Percentiles rank a stretch among this genome's conserved stretches.
These are phyloP conservation scores for Solanum pinnatisectum DNA, from an alignment of 257 asterid species.

Conservation along the genomic window DNA sequence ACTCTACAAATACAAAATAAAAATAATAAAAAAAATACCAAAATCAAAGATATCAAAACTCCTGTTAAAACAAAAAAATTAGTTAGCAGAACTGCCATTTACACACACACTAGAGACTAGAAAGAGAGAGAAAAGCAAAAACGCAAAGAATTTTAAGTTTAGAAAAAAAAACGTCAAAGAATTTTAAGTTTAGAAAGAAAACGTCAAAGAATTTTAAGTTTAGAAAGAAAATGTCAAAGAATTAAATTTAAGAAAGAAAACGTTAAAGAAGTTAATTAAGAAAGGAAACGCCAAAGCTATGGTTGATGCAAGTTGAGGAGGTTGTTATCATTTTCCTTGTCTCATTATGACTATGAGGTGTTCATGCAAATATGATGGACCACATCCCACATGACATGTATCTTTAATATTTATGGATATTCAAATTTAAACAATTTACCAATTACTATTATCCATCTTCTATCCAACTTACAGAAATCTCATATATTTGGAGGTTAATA, in stretches of 20 bases:
- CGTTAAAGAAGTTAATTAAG: background rate
- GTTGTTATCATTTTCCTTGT: background rate
- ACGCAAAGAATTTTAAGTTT: background rate
- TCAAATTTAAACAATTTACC: background rate
- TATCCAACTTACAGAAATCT: background rate
- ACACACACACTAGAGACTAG: background rate
- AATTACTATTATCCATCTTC: background rate
- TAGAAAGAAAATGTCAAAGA: background rate
- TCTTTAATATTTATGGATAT: background rate
- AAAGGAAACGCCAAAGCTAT: background rate
- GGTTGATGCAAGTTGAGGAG: slow-evolving; percentile 1
- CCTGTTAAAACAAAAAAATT: background rate
- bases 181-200: background rate
- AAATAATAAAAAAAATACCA: background rate
- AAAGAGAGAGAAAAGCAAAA: background rate
- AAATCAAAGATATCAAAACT: background rate
- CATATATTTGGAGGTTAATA: too few species aligned
- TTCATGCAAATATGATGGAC: background rate
- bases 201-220: background rate
- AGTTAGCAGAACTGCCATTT: background rate
- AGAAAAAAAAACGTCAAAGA: too few species aligned
- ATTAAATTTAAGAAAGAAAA: background rate
- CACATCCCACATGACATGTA: background rate
- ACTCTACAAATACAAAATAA: background rate
- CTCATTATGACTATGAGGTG: background rate